Base-by-base conservation (phyloP, 768 basidiomycete genomes). In the Lentinula detonsa region DNA sequence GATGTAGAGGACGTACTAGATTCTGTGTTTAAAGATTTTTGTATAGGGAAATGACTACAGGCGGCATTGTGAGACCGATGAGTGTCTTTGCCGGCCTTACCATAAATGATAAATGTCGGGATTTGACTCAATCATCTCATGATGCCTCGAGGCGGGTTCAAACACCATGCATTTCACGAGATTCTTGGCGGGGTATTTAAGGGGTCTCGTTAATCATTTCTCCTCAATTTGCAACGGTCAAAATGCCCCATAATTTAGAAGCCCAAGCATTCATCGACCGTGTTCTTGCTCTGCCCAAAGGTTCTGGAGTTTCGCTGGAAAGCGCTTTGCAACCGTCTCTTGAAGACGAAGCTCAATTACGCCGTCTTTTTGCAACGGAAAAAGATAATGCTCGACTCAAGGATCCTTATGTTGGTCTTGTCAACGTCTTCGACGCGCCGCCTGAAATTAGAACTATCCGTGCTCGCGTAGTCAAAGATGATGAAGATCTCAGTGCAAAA, bases 1-100 rank as follows among this genome's bases (percentile, higher is more conserved):
- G 87, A 87, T 50, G 84, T 87, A 11, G 94, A 96, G 66, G 92
- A 95, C 62, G 78, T 95, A 7, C 71, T 96, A 21, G 92, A 93
- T 61, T 82, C 83, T 18, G 81, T 96, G 28, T 96, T 96, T 69
- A 78, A 80, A 37, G 88, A 91, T 55, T 96, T 96, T 71, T 96
- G 94, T 68, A 91, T 95, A 56, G 93, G 93, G 40, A 93, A 95
- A 75, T 92, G 65, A 74, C 40, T 18, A 11, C 9, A 48, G 45
- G n/a, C 45, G 45, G 21, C 45, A 46, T 16, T 7, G 15, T 46
- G 16, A n/a, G n/a, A 46, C n/a, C 45, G 8, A 23, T 46, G 45
- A 7, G 28, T 28, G 3, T 28, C n/a, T n/a, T 28, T 28, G 28
- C 28, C 28, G 2, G 28, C 28, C 28, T 28, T 9, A 23, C 21